Evolutionary conservation across 129 eudicot genomes (phyloP).

Genomic region (Sambucus nigra): DNA sequence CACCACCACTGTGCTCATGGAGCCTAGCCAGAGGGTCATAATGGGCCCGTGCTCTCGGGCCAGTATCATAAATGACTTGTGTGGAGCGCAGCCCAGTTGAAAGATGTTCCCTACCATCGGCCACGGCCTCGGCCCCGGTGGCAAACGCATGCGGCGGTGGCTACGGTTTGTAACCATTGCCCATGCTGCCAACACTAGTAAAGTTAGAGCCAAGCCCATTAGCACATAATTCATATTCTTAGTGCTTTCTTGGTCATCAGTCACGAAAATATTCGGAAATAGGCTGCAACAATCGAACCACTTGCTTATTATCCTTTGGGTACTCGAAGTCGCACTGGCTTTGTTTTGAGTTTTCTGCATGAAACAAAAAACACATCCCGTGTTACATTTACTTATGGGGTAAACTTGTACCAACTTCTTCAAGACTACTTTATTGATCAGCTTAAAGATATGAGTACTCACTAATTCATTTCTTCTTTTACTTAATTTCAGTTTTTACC

Average conservation of each 20-base stretch:
- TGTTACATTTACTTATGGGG: too few species aligned
- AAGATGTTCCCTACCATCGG: slow-evolving; percentile 58
- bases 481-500: too few species aligned
- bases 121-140: slow-evolving; percentile 68
- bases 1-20: slow-evolving; percentile 60
- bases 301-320: too few species aligned
- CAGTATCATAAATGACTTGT: slow-evolving; percentile 41
- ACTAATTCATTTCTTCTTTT: too few species aligned
- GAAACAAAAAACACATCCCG: too few species aligned
- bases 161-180: slow-evolving; percentile 4
- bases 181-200: slow-evolving; percentile 25
- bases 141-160: slow-evolving; percentile 17
- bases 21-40: slow-evolving; percentile 68
- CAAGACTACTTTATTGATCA: too few species aligned
- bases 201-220: slow-evolving; percentile 12
- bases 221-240: slow-evolving; percentile 16
- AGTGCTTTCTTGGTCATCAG: neutral
- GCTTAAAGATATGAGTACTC: too few species aligned
- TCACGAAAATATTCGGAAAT: neutral
- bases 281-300: neutral
- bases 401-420: too few species aligned
- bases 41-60: slow-evolving; percentile 46
- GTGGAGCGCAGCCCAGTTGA: slow-evolving; percentile 43
- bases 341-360: neutral
- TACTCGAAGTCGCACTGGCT: neutral